Conservation (phyloP, 306 rosid species). For the Betula pendula region DNA sequence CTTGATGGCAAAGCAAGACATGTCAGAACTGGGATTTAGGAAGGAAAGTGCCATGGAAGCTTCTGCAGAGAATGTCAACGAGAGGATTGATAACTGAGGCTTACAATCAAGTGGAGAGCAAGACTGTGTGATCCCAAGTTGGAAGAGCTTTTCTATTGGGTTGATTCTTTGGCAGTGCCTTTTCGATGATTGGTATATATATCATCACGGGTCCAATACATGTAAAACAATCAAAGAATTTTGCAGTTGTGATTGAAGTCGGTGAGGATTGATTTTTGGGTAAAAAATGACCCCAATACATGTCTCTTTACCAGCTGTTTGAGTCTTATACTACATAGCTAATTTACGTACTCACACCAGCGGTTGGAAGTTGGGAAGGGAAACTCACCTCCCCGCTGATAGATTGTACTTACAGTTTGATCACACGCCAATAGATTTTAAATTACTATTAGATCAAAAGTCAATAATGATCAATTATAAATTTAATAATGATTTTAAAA, state of each 20-base stretch:
- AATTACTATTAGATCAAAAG: too few relatives aligned
- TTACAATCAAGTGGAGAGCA: slow-evolving; percentile 6
- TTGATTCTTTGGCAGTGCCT: neutral
- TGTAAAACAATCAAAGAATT: neutral
- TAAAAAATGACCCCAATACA: neutral
- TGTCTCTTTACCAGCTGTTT: too few relatives aligned
- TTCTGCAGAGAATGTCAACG: slow-evolving; percentile 26
- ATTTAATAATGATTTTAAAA: too few relatives aligned
- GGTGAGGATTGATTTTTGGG: neutral
- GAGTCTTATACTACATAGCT: neutral
- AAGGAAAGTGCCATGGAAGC: slow-evolving; percentile 34
- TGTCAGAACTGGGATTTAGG: slow-evolving; percentile 85
- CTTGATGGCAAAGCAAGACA: slow-evolving; percentile 96
- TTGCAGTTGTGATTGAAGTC: neutral
- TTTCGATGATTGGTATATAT: neutral
- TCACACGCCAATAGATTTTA: too few relatives aligned
- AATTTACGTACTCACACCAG: too few relatives aligned
- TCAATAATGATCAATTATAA: too few relatives aligned
- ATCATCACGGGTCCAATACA: neutral
- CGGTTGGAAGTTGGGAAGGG: too few relatives aligned
- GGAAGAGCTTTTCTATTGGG: slow-evolving; percentile 5
- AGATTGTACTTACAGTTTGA: too few relatives aligned
- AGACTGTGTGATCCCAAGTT: neutral
- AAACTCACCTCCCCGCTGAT: too few relatives aligned
- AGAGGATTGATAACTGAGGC: slow-evolving; percentile 38